A percentile compares a stretch with the other conserved stretches of the same genome.
Conservation (phyloP, 352 stramenopile species). For the Blastocystis sp. region DNA sequence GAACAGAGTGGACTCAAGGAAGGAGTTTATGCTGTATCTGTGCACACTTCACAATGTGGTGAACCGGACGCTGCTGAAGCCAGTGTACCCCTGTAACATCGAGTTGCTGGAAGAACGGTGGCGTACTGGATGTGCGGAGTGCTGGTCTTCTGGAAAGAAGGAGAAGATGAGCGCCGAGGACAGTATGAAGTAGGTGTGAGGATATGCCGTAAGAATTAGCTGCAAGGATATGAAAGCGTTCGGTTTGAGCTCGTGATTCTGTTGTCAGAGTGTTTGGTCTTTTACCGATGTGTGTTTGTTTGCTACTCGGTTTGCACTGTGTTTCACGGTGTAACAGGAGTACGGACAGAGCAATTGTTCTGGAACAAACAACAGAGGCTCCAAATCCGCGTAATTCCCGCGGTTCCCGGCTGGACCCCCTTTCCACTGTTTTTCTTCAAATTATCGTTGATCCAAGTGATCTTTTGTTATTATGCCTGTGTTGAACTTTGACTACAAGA, state of each 20-base stretch:
- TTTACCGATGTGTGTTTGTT: background rate
- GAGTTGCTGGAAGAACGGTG: conserved; percentile 84
- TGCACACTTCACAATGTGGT: conserved; percentile 88
- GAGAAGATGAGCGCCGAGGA: conserved; percentile 34
- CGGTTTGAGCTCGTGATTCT: conserved; percentile 2
- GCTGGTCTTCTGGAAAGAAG: conserved; percentile 78
- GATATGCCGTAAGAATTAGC: background rate
- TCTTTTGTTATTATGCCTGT: conserved; percentile 59
- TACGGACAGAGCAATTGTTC: background rate
- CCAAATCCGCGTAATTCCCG: background rate
- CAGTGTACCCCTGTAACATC: conserved; percentile 84
- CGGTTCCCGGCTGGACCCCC: background rate
- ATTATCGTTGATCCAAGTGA: background rate
- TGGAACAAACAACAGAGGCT: background rate
- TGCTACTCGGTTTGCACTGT: background rate
- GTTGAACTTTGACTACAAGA: conserved; percentile 69
- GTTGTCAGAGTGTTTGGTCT: background rate
- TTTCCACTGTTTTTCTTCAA: background rate
- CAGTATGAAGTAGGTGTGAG: conserved; percentile 2
- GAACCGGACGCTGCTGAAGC: conserved; percentile 86
- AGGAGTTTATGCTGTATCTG: conserved; percentile 85
- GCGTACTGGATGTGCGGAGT: conserved; percentile 82
- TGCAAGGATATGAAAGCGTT: conserved; percentile 70
- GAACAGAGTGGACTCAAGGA: conserved; percentile 83
- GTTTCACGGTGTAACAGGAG: background rate